Base-by-base conservation (phyloP, 768 basidiomycete species). In the Phlegmacium glaucopus region DNA sequence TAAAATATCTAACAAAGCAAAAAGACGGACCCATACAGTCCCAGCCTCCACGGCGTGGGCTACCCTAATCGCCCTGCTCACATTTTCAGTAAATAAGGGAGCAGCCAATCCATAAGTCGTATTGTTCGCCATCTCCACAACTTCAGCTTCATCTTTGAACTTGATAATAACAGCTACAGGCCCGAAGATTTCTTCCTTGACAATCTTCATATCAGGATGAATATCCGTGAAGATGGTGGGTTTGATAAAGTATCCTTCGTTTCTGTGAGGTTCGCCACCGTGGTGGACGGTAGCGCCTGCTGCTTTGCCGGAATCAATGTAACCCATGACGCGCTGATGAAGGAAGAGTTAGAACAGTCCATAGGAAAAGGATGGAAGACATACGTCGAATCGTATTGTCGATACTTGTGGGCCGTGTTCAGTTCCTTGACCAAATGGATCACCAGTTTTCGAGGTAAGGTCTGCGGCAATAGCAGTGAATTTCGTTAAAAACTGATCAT, bases 401-500 rank as follows among this genome's bases (percentile, higher is more conserved):
- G 82, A 84, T 29, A 86, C 79, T 62, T 83, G 79, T 2, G 87
- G 85, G 16, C 85, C 86, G 52, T 84, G 83, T 63, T 73, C 74
- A 10, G 73, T 75, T 11, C 72, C 72, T 0, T 61, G 53, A 8
- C 61, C 52, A 63, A 87, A 85, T 6, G 85, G 84, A 54, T 82
- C 74, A 26, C 85, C 86, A 60, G 78, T 74, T 53, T 79, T 62
- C 4, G 56, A 51, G 47, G 66, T 66, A 47, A 81, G 65, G 57
- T 71, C 68, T 60, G 69, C 64, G 3, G 48, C 42, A 13, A 39
- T 25, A 42, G 63, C 71, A 1, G 71, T 70, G 63, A 89, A n/a
- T n/a, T 72, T n/a, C n/a, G n/a, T n/a, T n/a, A n/a, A n/a, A n/a
- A 91, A 90, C 51, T 79, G 63, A 64, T 91, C 88, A 66, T 91